Conservation (phyloP, 2,329 filamentous ascomycete species). For the Rugonectria rugulosa region DNA sequence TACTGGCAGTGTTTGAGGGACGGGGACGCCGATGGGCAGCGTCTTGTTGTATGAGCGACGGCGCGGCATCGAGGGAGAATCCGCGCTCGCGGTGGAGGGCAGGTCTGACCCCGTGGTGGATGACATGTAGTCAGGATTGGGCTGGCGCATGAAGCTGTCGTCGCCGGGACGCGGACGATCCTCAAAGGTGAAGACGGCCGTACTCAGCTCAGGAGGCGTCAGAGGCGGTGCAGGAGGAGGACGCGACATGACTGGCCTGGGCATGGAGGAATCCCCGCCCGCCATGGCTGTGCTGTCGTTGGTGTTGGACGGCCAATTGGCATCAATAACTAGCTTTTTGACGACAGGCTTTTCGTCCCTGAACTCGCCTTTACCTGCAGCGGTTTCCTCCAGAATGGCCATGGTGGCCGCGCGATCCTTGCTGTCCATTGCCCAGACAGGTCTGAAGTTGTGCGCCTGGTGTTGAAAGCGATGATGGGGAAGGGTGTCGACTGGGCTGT, state of each 20-base stretch:
- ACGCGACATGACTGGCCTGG: slow-evolving; percentile 45
- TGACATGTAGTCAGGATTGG: slow-evolving; percentile 58
- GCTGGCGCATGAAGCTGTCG: slow-evolving; percentile 55
- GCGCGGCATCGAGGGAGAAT: slow-evolving; percentile 45
- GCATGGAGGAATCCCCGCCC: slow-evolving; percentile 35
- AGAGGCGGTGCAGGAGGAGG: slow-evolving; percentile 57
- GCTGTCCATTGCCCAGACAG: slow-evolving; percentile 38
- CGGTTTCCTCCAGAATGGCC: slow-evolving; percentile 9
- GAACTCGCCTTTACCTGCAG: slow-evolving; percentile 7
- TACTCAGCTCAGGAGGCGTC: slow-evolving; percentile 56
- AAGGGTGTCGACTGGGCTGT: slow-evolving; percentile 31
- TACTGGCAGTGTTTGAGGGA: slow-evolving; percentile 34
- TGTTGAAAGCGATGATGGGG: slow-evolving; percentile 27
- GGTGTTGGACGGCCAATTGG: slow-evolving; percentile 30
- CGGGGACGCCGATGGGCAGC: slow-evolving; percentile 46
- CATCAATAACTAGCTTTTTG: slow-evolving; percentile 36
- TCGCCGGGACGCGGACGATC: slow-evolving; percentile 41
- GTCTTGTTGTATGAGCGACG: slow-evolving; percentile 54
- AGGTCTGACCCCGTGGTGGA: slow-evolving; percentile 42
- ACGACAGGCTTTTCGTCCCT: slow-evolving; percentile 20
- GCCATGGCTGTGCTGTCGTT: slow-evolving; percentile 21
- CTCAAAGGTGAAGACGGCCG: slow-evolving; percentile 53
- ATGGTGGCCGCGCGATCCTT: slow-evolving; percentile 28
- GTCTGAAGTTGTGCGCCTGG: slow-evolving; percentile 20
- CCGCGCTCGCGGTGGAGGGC: slow-evolving; percentile 37